Conservation (phyloP, 202 grass and related monocot species). For the Carex sylvatica region DNA sequence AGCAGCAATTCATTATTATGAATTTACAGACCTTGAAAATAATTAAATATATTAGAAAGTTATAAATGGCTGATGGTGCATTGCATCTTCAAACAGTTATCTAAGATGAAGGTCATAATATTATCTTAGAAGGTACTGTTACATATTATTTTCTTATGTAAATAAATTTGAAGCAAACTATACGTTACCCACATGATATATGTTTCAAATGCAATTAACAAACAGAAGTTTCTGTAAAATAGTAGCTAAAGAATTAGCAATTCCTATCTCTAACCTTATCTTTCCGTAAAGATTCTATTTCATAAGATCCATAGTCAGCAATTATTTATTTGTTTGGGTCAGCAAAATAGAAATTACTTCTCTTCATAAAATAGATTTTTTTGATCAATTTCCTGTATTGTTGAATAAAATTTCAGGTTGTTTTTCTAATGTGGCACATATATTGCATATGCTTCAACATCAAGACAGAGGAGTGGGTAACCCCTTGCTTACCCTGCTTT, state of each 20-base stretch:
- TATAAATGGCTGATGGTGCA: neutral
- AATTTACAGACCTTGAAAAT: neutral
- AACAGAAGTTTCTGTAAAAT: neutral
- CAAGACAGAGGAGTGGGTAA: constrained; percentile 98
- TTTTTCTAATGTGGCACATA: constrained; percentile 88
- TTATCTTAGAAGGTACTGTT: neutral
- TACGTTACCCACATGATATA: neutral
- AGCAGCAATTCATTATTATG: neutral
- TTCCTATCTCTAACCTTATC: neutral
- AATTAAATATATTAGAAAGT: neutral
- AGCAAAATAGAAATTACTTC: neutral
- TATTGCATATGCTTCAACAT: constrained; percentile 98
- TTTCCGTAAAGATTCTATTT: neutral
- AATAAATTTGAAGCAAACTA: neutral
- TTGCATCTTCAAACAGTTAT: neutral
- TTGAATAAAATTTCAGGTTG: constrained; percentile 46
- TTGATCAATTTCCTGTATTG: neutral
- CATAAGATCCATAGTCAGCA: neutral
- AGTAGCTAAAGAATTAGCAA: neutral
- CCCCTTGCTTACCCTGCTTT: constrained; percentile 62
- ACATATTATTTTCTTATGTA: neutral
- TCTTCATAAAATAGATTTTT: neutral
- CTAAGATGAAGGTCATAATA: neutral
- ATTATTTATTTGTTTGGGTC: neutral
- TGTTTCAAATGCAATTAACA: neutral